Conservation (phyloP, 2,329 filamentous ascomycete species). For the Trichoderma sp. region DNA sequence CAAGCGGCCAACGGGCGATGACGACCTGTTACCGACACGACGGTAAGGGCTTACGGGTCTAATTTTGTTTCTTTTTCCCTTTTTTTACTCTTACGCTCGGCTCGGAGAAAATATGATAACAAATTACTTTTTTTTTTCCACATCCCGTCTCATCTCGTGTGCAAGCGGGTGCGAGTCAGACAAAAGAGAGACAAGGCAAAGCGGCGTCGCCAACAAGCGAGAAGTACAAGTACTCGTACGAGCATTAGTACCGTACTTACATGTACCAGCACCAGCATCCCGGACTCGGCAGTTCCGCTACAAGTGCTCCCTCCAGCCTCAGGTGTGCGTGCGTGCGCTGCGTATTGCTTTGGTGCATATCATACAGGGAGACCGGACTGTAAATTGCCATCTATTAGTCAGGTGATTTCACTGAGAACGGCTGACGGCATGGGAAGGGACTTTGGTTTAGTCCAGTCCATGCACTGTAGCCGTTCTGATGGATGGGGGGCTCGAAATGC, state of each 20-base stretch:
- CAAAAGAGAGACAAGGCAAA: neutral
- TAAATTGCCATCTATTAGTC: neutral
- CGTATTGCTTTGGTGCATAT: neutral
- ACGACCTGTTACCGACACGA: constrained; percentile 1
- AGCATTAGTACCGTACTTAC: neutral
- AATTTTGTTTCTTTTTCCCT: neutral
- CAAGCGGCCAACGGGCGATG: neutral
- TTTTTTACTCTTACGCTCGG: neutral
- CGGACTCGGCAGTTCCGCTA: constrained; percentile 13
- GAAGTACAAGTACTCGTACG: neutral
- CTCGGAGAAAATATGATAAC: constrained; percentile 1
- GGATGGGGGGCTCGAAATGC: neutral
- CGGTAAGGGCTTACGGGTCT: constrained; percentile 6
- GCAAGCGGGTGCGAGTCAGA: neutral
- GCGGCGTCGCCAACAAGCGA: neutral
- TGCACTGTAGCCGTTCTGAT: neutral
- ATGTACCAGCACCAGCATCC: neutral
- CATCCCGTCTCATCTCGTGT: constrained; percentile 1
- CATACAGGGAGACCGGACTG: neutral
- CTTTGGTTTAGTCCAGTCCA: neutral
- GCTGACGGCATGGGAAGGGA: neutral
- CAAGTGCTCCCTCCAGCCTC: neutral
- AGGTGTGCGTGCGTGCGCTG: neutral
- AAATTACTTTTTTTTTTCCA: neutral
- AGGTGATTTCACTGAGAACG: neutral